Base-by-base conservation (phyloP, 164 flowering plant species). In the Euptelea pleiosperma region DNA sequence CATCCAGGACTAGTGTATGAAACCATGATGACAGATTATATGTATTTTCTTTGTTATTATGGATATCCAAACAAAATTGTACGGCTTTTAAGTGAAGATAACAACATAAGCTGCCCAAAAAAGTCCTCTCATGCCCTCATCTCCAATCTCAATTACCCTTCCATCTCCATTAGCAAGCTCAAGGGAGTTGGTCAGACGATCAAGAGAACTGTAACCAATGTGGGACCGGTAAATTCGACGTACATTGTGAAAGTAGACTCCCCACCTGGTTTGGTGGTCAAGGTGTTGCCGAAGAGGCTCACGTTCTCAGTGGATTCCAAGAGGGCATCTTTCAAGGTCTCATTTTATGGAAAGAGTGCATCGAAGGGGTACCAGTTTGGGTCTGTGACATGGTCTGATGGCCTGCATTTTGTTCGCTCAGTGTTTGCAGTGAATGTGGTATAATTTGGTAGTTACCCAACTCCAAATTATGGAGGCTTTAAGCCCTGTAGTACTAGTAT, bases 311-410 rank as follows among this genome's bases (percentile, higher is more conserved):
- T 67, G 37, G 62, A 49, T 16, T 19, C 50, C 14, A 57, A 10
- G 22, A 76, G 22, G 60, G 63, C 66, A 3, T 55, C 84, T n/a
- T 86, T 78, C 55, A 64, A 67, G 22, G 81, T 73, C 37, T 57
- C 65, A 2, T 83, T 86, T 52, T 25, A 56, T 36, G 77, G 74
- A 12, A 77, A 76, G 58, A 64, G 62, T 14, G 77, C 82, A 26
- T 9, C 48, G 1, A 57, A 22, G 58, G 86, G 84, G 3, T 83
- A 86, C 70, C 68, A 71, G 6, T 86, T 65, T n/a, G n/a, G n/a
- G n/a, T n/a, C n/a, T n/a, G n/a, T n/a, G n/a, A n/a, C n/a, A n/a
- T 60, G 93, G 89, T 65, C 66, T 34, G 84, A 82, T 71, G 78
- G 75, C 1, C 37, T 22, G 10, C 89, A 86, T 57, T 33, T 47